Percentiles rank a stretch among this genome's conserved stretches.
Conservation (phyloP, 2,329 filamentous ascomycete genomes). For the Fusarium floridanum region DNA sequence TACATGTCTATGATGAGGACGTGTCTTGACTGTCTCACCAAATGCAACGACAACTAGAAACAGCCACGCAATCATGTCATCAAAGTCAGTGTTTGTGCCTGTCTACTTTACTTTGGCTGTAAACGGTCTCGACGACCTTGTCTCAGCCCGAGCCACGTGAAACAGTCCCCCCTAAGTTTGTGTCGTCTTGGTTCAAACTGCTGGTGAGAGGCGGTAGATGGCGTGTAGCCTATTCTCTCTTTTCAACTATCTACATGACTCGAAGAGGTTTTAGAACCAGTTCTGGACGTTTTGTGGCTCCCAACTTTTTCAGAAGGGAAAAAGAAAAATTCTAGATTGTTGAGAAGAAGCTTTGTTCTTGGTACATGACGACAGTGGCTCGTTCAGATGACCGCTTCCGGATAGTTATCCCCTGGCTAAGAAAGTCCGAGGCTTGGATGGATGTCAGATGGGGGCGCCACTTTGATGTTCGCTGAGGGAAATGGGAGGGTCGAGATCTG, state of each 20-base stretch:
- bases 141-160: not conserved
- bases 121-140: constrained; percentile 1
- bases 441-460: not conserved
- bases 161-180: not conserved
- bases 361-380: not conserved
- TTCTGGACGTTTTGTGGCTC: not conserved
- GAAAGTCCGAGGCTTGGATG: not conserved
- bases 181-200: not conserved
- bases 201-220: not conserved
- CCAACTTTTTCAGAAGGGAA: not conserved
- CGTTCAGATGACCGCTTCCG: not conserved
- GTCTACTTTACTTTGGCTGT: not conserved
- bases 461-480: not conserved
- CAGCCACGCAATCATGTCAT: not conserved
- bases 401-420: not conserved
- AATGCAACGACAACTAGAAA: not conserved
- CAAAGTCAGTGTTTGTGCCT: not conserved
- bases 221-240: not conserved
- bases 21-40: not conserved
- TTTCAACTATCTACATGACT: not conserved
- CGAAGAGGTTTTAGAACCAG: not conserved
- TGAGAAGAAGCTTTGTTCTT: not conserved
- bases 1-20: not conserved
- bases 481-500: not conserved
- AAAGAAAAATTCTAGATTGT: not conserved